These are phyloP conservation scores for Onygenales sp. DNA, from an alignment of 2,329 filamentous ascomycete genomes.

Conservation along the genomic window DNA sequence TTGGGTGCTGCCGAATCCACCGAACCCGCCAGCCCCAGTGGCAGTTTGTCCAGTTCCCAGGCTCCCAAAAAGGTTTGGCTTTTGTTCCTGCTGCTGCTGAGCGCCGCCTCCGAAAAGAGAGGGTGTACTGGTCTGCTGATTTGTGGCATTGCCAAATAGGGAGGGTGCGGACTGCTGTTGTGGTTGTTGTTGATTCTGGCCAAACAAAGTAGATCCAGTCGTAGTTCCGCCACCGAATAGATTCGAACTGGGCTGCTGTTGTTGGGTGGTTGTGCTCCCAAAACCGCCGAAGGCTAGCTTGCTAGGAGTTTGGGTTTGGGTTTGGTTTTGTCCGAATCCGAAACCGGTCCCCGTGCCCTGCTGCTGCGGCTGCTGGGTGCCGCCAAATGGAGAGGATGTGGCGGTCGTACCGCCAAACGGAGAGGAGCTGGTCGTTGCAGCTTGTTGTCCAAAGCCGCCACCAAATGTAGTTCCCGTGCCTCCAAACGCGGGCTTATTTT, in stretches of 20 bases:
- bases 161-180: constrained; percentile 24
- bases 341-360: constrained; percentile 29
- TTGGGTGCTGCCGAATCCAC: constrained; percentile 24
- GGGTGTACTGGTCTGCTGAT: constrained; percentile 27
- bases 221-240: constrained; percentile 35
- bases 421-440: constrained; percentile 26
- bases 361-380: constrained; percentile 17
- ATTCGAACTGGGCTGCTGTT: constrained; percentile 30
- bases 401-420: constrained; percentile 31
- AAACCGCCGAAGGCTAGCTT: constrained; percentile 25
- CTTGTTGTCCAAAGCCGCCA: constrained; percentile 30
- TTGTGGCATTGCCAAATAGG: constrained; percentile 33
- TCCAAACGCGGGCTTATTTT: constrained; percentile 29
- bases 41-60: constrained; percentile 8
- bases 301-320: constrained; percentile 30
- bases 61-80: constrained; percentile 8
- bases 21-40: constrained; percentile 6
- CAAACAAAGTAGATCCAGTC: constrained; percentile 24
- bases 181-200: constrained; percentile 28
- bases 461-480: constrained; percentile 27
- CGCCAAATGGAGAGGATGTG: constrained; percentile 37
- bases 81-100: constrained; percentile 26
- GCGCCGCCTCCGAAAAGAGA: constrained; percentile 32
- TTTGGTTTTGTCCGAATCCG: constrained; percentile 32
- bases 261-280: constrained; percentile 32